Conservation (phyloP, 495 filamentous ascomycete species). For the Penicillium odoratum region DNA sequence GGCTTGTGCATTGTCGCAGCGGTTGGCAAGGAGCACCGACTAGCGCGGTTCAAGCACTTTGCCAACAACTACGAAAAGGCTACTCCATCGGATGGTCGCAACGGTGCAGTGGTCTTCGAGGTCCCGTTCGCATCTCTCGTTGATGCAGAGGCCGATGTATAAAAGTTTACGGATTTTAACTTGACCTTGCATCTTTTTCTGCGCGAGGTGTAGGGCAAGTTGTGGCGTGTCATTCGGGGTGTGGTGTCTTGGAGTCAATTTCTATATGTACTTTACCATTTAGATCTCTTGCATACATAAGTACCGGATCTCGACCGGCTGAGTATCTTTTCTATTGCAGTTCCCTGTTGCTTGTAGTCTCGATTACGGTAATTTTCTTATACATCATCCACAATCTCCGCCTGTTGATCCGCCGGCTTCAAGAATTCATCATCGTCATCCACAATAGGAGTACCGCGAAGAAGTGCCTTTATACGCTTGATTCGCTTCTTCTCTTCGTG, state of each 20-base stretch:
- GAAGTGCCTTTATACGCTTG: slow-evolving; percentile 69
- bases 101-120: slow-evolving; percentile 78
- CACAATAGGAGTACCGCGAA: slow-evolving; percentile 40
- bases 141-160: slow-evolving; percentile 27
- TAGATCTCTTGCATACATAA: slow-evolving; percentile 11
- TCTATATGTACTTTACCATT: slow-evolving; percentile 7
- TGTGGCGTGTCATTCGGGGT: slow-evolving; percentile 6
- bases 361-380: background rate
- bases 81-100: slow-evolving; percentile 60
- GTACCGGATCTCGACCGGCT: background rate
- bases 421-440: slow-evolving; percentile 24
- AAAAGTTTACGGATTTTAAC: slow-evolving; percentile 13
- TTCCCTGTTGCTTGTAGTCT: background rate
- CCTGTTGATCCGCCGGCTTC: slow-evolving; percentile 29
- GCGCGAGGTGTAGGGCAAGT: background rate
- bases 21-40: slow-evolving; percentile 79
- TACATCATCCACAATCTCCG: slow-evolving; percentile 17
- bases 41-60: slow-evolving; percentile 71
- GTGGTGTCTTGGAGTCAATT: slow-evolving; percentile 13
- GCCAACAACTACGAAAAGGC: slow-evolving; percentile 42
- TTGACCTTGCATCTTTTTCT: slow-evolving; percentile 8
- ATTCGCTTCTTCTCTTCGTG: slow-evolving; percentile 71
- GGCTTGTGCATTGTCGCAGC: slow-evolving; percentile 80
- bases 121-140: slow-evolving; percentile 52
- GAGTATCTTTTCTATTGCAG: background rate